phyloP scores from a whole-genome alignment of 2,329 filamentous ascomycete genomes.

The Xylariaceae sp. region DNA sequence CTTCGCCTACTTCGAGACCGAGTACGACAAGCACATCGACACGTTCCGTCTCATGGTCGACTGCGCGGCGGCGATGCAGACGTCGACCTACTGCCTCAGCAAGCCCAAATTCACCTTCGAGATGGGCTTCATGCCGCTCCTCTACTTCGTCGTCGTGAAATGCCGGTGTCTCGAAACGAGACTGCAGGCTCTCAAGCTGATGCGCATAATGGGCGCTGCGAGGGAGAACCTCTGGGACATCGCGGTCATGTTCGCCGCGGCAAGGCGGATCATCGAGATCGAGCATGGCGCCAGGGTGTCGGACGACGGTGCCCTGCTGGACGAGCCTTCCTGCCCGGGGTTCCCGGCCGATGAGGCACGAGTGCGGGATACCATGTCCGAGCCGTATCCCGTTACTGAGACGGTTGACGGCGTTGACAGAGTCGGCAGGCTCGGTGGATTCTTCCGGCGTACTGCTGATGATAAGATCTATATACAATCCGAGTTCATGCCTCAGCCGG shows the following conservation, averaged over 20 bases:
- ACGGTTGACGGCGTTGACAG: slow-evolving; percentile 13
- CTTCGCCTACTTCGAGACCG: slow-evolving; percentile 29
- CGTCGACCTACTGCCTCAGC: not conserved
- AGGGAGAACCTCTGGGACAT: slow-evolving; percentile 37
- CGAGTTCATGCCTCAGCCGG: slow-evolving; percentile 19
- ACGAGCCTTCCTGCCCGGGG: slow-evolving; percentile 17
- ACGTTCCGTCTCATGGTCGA: slow-evolving; percentile 30
- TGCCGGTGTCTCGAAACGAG: slow-evolving; percentile 35
- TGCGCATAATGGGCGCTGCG: slow-evolving; percentile 27
- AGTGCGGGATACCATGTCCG: slow-evolving; percentile 21
- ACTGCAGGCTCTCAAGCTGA: slow-evolving; percentile 29
- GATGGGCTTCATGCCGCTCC: slow-evolving; percentile 34
- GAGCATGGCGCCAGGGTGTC: slow-evolving; percentile 33
- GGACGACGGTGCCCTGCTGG: slow-evolving; percentile 14
- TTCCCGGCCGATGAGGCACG: slow-evolving; percentile 26
- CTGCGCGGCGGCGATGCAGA: slow-evolving; percentile 18
- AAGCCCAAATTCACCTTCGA: slow-evolving; percentile 34
- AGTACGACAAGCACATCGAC: slow-evolving; percentile 30
- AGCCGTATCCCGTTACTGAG: slow-evolving; percentile 12
- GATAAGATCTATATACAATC: slow-evolving; percentile 20
- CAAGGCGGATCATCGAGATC: slow-evolving; percentile 32
- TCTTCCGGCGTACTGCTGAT: slow-evolving; percentile 21
- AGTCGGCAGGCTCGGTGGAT: slow-evolving; percentile 18
- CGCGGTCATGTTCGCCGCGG: slow-evolving; percentile 28
- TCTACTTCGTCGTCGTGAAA: slow-evolving; percentile 35